Evolutionary conservation across 176 grass and related monocot species (phyloP).

Genomic region (Cenchrus americanus): DNA sequence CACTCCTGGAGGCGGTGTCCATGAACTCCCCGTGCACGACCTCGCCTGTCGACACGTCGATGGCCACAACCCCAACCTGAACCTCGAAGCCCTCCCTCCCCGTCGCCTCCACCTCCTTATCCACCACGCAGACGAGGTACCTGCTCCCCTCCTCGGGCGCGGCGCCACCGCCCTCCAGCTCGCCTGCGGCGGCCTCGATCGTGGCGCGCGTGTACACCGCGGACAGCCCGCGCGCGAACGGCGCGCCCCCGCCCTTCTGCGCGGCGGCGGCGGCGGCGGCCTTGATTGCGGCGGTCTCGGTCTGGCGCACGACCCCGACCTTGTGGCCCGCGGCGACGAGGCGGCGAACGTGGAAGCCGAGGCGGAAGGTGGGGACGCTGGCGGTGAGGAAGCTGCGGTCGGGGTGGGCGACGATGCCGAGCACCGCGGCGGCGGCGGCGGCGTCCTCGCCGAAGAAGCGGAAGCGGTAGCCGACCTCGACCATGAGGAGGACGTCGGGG

Average conservation of each 20-base stretch:
- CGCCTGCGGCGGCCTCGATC: conserved; percentile 80
- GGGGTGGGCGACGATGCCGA: conserved; percentile 81
- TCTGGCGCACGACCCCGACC: conserved; percentile 97
- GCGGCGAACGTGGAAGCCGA: conserved; percentile 84
- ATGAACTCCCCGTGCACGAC: conserved; percentile 84
- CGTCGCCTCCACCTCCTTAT: conserved; percentile 58
- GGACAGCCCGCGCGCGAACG: conserved; percentile 65
- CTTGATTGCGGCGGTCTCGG: conserved; percentile 89
- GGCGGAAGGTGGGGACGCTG: conserved; percentile 79
- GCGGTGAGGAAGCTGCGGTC: conserved; percentile 87
- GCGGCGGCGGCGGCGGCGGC: conserved; percentile 50
- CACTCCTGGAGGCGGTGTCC: conserved; percentile 58
- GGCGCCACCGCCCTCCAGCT: conserved; percentile 50
- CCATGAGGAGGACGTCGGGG: conserved; percentile 78
- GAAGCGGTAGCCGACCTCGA: conserved; percentile 92
- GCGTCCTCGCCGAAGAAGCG: conserved; percentile 94
- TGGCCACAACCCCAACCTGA: conserved; percentile 63
- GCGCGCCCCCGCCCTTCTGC: conserved; percentile 53
- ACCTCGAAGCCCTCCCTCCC: conserved; percentile 55
- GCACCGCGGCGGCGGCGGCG: conserved; percentile 69
- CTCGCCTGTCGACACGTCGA: conserved; percentile 81
- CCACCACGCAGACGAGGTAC: conserved; percentile 81
- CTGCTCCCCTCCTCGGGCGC: conserved; percentile 48
- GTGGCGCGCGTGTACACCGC: conserved; percentile 89
- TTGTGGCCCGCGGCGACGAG: conserved; percentile 72